Base-by-base conservation (phyloP, 2,329 filamentous ascomycete genomes). In the Aspergillus viridinutans region DNA sequence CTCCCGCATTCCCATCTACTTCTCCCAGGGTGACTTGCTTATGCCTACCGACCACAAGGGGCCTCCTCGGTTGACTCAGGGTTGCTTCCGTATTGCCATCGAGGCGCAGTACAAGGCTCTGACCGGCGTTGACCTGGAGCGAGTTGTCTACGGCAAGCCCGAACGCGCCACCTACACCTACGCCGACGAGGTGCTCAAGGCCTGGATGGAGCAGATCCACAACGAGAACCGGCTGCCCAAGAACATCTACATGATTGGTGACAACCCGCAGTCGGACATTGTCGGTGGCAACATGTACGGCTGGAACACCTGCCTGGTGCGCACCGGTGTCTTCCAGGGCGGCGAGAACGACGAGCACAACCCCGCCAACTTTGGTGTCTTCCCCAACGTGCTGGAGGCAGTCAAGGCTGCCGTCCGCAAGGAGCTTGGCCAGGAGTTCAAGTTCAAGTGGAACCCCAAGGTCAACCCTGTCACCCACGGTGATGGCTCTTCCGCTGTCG, bases 241-340 rank as follows among this genome's bases (percentile, higher is more conserved):
- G 71, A 88, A 89, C 75, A 80, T 90, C 72, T 90, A 90, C 81
- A 90, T 90, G 87, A 78, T 90, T 55, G 87, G 87, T 62, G 87
- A 90, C 74, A 90, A 90, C 78, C 87, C 87, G 6, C 85, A 85
- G 26, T 88, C 85, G 26, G 87, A 90, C 70, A 90, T 90, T 67
- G 81, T 88, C 61, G 88, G 88, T 60, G 88, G 88, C 60, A 91
- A 91, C 81, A 88, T 87, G 82, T 90, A 91, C 74, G 87, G 87
- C 58, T 91, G 88, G 89, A 91, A 91, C 76, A 90, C 88, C 3
- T 90, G 88, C 69, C 76, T 91, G 54, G 88, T 91, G 56, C 84
- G 88, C 69, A 91, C 88, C 0, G 89, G 89, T 76, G 88, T 91
- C 50, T 90, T 88, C 82, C 86, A 90, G 76, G 88, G 88, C 60